These are phyloP conservation scores for Fibroporia radiculosa DNA, from an alignment of 768 basidiomycete species.

Conservation along the genomic window DNA sequence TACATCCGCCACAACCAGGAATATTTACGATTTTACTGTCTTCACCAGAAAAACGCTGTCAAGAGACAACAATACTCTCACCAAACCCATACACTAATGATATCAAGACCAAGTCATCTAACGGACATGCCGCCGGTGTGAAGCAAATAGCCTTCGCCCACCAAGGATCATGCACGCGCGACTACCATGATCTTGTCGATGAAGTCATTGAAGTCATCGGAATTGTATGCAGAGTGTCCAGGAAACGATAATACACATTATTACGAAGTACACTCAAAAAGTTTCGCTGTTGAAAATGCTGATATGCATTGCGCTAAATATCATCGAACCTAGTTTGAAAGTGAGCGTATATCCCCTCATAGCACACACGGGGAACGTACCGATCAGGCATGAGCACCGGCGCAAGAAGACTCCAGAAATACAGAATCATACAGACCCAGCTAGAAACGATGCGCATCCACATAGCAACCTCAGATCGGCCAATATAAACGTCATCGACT, in stretches of 20 bases:
- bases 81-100: no score
- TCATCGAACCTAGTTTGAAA: constrained; percentile 17
- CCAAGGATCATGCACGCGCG: no score
- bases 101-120: no score
- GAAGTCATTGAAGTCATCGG: no score
- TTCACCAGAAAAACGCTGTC: no score
- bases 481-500: constrained; percentile 76
- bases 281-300: neutral
- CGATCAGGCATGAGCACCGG: constrained; percentile 89
- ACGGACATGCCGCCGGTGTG: no score
- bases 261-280: constrained; percentile 6
- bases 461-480: constrained; percentile 94
- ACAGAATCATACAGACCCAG: constrained; percentile 87
- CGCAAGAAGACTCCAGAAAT: constrained; percentile 82
- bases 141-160: no score
- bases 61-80: no score
- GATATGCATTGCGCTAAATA: constrained; percentile 5
- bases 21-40: no score
- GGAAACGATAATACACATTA: no score
- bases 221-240: no score
- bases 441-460: constrained; percentile 98
- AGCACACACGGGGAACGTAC: constrained; percentile 35
- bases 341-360: neutral
- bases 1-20: neutral
- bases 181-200: no score